Conservation (phyloP, 177 flowering plant genomes). For the Vitis hybrid region DNA sequence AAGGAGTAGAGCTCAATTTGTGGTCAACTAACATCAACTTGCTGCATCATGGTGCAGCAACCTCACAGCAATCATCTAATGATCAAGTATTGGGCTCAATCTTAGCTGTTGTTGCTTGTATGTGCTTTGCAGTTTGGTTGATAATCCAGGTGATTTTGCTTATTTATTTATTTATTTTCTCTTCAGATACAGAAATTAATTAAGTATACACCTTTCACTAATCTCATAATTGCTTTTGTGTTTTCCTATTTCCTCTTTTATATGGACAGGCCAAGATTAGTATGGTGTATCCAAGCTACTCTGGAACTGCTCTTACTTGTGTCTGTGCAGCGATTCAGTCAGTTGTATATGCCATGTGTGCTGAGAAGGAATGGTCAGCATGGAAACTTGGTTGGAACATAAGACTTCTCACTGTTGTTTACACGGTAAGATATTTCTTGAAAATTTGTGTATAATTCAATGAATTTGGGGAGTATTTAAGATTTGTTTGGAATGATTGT, state of each 20-base stretch:
- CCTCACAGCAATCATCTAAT: background rate
- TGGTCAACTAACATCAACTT: conserved; percentile 37
- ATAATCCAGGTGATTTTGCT: conserved; percentile 33
- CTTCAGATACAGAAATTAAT: too few relatives aligned
- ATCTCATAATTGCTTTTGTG: too few relatives aligned
- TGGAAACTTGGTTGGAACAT: conserved; percentile 42
- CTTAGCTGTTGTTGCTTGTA: conserved; percentile 26
- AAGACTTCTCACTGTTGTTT: conserved; percentile 28
- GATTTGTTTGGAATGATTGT: too few relatives aligned
- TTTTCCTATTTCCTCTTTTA: too few relatives aligned
- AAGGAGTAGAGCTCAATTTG: conserved; percentile 29
- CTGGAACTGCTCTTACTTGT: conserved; percentile 29
- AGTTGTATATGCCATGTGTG: conserved; percentile 12
- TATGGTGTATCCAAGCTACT: conserved; percentile 21
- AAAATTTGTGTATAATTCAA: too few relatives aligned
- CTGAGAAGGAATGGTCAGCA: conserved; percentile 21
- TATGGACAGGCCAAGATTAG: conserved; percentile 24
- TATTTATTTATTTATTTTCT: too few relatives aligned
- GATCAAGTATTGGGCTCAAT: conserved; percentile 20
- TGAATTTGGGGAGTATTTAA: too few relatives aligned
- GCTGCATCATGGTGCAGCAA: conserved; percentile 1
- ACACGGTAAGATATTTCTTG: conserved; percentile 16
- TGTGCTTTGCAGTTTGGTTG: conserved; percentile 30
- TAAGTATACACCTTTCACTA: too few relatives aligned
- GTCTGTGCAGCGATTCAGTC: conserved; percentile 29